Evolutionary conservation across 169 alveolate species (phyloP).

Genomic region (Babesia bovis): DNA sequence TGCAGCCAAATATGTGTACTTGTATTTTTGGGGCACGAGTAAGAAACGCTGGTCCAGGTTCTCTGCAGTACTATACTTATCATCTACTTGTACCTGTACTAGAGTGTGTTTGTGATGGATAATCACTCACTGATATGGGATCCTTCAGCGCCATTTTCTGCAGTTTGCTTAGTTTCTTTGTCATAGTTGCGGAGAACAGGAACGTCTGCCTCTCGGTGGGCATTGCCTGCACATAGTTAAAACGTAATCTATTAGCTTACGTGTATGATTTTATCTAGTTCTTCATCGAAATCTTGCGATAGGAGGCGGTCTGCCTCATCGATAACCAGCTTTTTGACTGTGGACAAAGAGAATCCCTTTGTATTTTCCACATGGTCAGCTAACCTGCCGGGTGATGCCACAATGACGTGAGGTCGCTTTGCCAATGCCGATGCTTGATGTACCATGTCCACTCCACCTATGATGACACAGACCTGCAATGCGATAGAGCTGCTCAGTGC

Average conservation of each 20-base stretch:
- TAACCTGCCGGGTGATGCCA: slow-evolving; percentile 99
- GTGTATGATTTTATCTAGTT: slow-evolving; percentile 91
- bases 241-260: slow-evolving; percentile 38
- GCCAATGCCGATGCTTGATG: slow-evolving; percentile 92
- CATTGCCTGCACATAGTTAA: slow-evolving; percentile 19
- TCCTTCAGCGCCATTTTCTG: slow-evolving; percentile 94
- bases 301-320: slow-evolving; percentile 97
- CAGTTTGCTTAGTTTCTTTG: slow-evolving; percentile 94
- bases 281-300: slow-evolving; percentile 96
- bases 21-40: slow-evolving; percentile 92
- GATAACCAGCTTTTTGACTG: slow-evolving; percentile 87
- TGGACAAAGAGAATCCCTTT: slow-evolving; percentile 93
- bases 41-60: slow-evolving; percentile 89
- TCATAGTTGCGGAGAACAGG: slow-evolving; percentile 99
- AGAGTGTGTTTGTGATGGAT: not conserved
- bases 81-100: slow-evolving; percentile 64
- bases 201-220: slow-evolving; percentile 94
- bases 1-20: slow-evolving; percentile 87
- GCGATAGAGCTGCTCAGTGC: slow-evolving; percentile 91
- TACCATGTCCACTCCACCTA: slow-evolving; percentile 98
- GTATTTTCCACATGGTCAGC: slow-evolving; percentile 98
- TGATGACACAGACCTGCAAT: slow-evolving; percentile 89
- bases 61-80: slow-evolving; percentile 91
- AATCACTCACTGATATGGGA: slow-evolving; percentile 87
- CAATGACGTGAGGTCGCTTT: slow-evolving; percentile 95